Evolutionary conservation across 305 asterid genomes (phyloP).

Genomic region (Fraxinus velutina): DNA sequence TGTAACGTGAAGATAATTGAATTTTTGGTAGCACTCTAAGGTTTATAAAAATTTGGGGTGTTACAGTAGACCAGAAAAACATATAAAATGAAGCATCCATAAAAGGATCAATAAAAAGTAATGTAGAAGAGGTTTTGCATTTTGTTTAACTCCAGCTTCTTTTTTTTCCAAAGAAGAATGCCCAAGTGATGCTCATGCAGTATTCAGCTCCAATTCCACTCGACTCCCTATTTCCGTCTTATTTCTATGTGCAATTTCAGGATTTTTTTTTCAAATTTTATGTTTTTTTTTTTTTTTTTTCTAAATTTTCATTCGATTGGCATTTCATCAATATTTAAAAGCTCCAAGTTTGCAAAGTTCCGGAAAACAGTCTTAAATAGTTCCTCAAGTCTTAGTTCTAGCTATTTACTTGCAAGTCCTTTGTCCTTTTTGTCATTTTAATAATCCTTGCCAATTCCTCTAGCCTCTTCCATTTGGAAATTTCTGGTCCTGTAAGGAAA

Average conservation of each 20-base stretch:
- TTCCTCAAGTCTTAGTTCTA: neutral
- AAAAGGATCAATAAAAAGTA: neutral
- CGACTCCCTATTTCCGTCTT: neutral
- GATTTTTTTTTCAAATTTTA: neutral
- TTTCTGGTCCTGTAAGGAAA: neutral
- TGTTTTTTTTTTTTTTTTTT: neutral
- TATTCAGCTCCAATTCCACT: neutral
- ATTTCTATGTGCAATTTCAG: neutral
- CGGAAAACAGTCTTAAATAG: neutral
- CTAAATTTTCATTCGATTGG: neutral
- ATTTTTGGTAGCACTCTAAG: neutral
- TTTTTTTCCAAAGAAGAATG: neutral
- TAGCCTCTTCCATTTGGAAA: neutral
- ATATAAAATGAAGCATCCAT: neutral
- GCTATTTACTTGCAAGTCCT: slow-evolving; percentile 3
- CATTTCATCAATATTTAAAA: neutral
- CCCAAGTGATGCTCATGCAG: neutral
- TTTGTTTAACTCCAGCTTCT: neutral
- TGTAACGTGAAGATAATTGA: neutral
- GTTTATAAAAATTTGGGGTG: neutral
- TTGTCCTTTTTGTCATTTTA: neutral
- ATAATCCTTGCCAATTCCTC: neutral
- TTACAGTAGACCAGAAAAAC: neutral
- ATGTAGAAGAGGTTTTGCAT: neutral
- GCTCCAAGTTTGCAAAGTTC: neutral